These are phyloP conservation scores for Theileria orientalis DNA, from an alignment of 169 alveolate genomes.

Conservation along the genomic window DNA sequence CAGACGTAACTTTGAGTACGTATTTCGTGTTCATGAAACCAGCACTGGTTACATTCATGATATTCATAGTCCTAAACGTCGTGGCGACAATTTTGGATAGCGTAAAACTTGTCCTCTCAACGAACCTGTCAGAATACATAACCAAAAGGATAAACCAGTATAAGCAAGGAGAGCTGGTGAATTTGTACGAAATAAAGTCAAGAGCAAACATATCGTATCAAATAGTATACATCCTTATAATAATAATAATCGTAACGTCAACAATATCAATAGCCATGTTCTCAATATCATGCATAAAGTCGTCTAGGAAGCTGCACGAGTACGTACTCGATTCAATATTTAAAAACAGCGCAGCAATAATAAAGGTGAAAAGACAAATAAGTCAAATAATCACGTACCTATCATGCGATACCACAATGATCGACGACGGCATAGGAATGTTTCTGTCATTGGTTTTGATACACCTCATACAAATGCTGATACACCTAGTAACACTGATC, in stretches of 20 bases:
- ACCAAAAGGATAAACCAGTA: not conserved
- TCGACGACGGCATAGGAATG: constrained; percentile 35
- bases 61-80: not conserved
- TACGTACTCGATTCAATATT: constrained; percentile 32
- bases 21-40: not conserved
- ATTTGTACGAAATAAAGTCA: not conserved
- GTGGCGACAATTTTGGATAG: constrained; percentile 1
- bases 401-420: constrained; percentile 23
- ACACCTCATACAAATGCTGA: not conserved
- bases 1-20: not conserved
- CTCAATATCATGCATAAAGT: not conserved
- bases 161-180: not conserved
- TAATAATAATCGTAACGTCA: not conserved
- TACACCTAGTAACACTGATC: constrained; percentile 26
- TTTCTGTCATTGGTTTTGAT: not conserved
- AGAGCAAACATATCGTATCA: not conserved
- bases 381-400: constrained; percentile 34
- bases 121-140: constrained; percentile 7
- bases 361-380: constrained; percentile 7
- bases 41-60: not conserved
- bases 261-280: not conserved
- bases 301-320: constrained; percentile 32
- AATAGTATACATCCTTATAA: not conserved
- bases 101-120: constrained; percentile 5
- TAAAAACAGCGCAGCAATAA: not conserved